These are phyloP conservation scores for Mycena floridula DNA, from an alignment of 768 basidiomycete genomes.

Conservation along the genomic window DNA sequence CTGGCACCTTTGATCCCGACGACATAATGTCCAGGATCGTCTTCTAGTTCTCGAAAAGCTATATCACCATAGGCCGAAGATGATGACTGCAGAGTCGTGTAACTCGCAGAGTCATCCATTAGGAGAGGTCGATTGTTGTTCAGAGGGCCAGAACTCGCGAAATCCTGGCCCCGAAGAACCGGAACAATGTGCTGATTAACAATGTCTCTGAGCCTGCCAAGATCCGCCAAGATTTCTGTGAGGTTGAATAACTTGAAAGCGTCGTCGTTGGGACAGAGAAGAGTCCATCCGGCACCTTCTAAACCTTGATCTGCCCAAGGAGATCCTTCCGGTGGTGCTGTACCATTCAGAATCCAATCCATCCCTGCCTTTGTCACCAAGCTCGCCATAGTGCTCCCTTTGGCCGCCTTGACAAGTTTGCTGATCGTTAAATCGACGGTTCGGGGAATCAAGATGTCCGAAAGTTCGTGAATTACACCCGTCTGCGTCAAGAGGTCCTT, in stretches of 20 bases:
- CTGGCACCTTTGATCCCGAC: conserved; percentile 71
- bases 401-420: conserved; percentile 88
- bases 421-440: conserved; percentile 80
- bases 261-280: conserved; percentile 87
- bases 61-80: conserved; percentile 73
- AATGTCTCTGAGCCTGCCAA: conserved; percentile 45
- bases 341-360: conserved; percentile 88
- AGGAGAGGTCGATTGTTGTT: conserved; percentile 70
- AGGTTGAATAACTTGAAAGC: conserved; percentile 88
- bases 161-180: not conserved
- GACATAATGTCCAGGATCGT: conserved; percentile 45
- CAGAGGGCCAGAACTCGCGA: conserved; percentile 18
- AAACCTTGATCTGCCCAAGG: conserved; percentile 50
- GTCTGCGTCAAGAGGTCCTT: conserved; percentile 76
- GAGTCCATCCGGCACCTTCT: conserved; percentile 66
- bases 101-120: conserved; percentile 66
- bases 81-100: conserved; percentile 70
- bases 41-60: conserved; percentile 55
- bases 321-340: conserved; percentile 65
- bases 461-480: conserved; percentile 87
- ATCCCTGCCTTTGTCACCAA: conserved; percentile 81
- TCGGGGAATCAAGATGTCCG: conserved; percentile 81
- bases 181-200: conserved; percentile 77
- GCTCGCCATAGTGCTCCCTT: conserved; percentile 83
- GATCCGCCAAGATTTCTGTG: conserved; percentile 59